A percentile compares a stretch with the other conserved stretches of the same genome.
These are phyloP conservation scores for Scutellospora calospora DNA, from an alignment of 371 early-diverging fungal species.

Conservation along the genomic window DNA sequence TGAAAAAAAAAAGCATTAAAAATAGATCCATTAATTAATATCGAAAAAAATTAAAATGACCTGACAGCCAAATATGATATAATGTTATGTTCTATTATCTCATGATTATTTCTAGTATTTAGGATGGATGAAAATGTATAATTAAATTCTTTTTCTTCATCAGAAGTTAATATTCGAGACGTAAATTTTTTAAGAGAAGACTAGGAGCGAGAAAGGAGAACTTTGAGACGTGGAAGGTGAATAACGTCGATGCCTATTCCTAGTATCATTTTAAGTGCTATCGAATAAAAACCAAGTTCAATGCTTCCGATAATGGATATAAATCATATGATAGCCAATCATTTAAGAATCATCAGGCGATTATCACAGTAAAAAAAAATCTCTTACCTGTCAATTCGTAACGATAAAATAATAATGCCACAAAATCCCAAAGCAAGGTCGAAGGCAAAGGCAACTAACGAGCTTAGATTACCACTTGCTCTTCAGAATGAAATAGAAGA, in stretches of 20 bases:
- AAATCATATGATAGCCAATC: too few species aligned
- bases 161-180: conserved; percentile 55
- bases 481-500: not conserved
- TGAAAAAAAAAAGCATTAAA: not conserved
- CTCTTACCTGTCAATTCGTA: too few species aligned
- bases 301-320: too few species aligned
- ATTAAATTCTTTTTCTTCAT: conserved; percentile 54
- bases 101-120: not conserved
- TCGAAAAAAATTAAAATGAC: not conserved
- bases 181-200: conserved; percentile 50
- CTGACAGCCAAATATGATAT: conserved; percentile 18
- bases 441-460: not conserved
- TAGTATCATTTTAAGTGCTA: conserved; percentile 14
- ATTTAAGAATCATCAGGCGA: too few species aligned
- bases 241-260: conserved; percentile 28
- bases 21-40: not conserved
- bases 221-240: conserved; percentile 10
- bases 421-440: too few species aligned
- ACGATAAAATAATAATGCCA: too few species aligned
- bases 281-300: too few species aligned
- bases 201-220: conserved; percentile 45
- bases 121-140: not conserved
- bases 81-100: not conserved
- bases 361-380: too few species aligned
- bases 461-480: not conserved